Conservation (phyloP, 208 protist genomes). For the Endotrypanum monterogeii region DNA sequence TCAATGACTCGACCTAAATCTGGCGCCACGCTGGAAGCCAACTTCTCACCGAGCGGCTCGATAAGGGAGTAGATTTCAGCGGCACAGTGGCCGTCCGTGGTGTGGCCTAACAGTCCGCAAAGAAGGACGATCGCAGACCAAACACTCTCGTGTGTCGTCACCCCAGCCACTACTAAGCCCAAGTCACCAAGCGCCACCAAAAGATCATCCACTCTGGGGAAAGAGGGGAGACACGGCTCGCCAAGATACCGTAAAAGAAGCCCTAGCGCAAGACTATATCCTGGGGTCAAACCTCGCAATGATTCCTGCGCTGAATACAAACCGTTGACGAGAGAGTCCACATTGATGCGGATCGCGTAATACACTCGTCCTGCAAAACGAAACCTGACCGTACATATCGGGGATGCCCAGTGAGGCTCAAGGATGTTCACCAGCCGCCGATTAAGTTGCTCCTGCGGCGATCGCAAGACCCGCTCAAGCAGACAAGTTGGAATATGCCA, state of each 20-base stretch:
- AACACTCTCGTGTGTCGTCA: constrained; percentile 20
- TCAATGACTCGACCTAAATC: constrained; percentile 13
- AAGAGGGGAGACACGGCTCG: constrained; percentile 12
- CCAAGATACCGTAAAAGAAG: constrained; percentile 25
- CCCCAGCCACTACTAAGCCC: constrained; percentile 17
- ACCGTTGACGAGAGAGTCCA: constrained; percentile 25
- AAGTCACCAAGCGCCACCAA: constrained; percentile 24
- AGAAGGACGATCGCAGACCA: constrained; percentile 31
- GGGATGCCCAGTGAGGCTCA: constrained; percentile 33
- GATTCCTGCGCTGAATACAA: constrained; percentile 10
- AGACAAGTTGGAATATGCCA: constrained; percentile 82
- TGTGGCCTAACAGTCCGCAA: constrained; percentile 21
- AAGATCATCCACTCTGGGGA: constrained; percentile 16
- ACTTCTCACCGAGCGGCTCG: constrained; percentile 17
- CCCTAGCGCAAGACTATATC: constrained; percentile 19
- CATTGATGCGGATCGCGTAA: constrained; percentile 35
- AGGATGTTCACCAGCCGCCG: constrained; percentile 29
- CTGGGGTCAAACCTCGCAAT: constrained; percentile 2
- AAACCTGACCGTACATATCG: constrained; percentile 21
- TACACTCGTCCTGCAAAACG: constrained; percentile 28
- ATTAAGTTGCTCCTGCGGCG: constrained; percentile 3
- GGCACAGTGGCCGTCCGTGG: constrained; percentile 10
- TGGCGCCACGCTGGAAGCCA: constrained; percentile 5
- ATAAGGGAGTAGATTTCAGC: constrained; percentile 19
- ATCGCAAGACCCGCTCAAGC: constrained; percentile 61